These are phyloP conservation scores for Amanita pallidorosea DNA, from an alignment of 768 basidiomycete genomes.

Conservation along the genomic window DNA sequence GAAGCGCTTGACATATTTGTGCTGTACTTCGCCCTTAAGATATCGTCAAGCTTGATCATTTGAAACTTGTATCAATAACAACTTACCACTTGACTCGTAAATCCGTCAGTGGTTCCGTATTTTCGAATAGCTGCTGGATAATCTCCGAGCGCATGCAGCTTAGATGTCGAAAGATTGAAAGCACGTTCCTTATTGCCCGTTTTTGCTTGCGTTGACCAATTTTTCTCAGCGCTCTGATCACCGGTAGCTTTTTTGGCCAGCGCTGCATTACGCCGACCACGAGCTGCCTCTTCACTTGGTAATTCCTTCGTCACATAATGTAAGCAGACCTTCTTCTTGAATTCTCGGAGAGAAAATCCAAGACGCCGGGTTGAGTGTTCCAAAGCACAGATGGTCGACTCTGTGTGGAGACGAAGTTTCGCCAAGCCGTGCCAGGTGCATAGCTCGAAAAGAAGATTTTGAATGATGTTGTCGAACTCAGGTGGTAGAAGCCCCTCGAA, in stretches of 20 bases:
- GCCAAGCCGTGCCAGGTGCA: slow-evolving; percentile 26
- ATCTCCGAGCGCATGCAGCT: slow-evolving; percentile 19
- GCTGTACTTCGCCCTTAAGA: slow-evolving; percentile 25
- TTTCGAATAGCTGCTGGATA: slow-evolving; percentile 11
- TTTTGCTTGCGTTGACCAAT: neutral
- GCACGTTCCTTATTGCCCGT: neutral
- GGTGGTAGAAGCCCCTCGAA: slow-evolving; percentile 25
- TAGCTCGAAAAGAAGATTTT: slow-evolving; percentile 18
- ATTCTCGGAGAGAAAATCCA: slow-evolving; percentile 14
- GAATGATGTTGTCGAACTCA: slow-evolving; percentile 15
- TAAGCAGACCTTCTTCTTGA: slow-evolving; percentile 9
- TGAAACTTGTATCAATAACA: neutral
- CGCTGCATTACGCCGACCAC: slow-evolving; percentile 6
- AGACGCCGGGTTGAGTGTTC: slow-evolving; percentile 17
- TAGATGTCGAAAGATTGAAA: slow-evolving; percentile 17
- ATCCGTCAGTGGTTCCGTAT: slow-evolving; percentile 21
- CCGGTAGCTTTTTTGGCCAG: neutral
- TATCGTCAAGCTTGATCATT: no score
- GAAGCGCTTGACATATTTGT: slow-evolving; percentile 21
- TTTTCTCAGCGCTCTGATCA: neutral
- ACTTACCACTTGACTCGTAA: slow-evolving; percentile 19
- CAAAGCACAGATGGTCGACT: slow-evolving; percentile 15
- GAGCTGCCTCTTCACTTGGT: slow-evolving; percentile 14
- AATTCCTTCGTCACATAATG: slow-evolving; percentile 14
- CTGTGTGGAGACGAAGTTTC: slow-evolving; percentile 16